These are phyloP conservation scores for Neurospora sp. DNA, from an alignment of 495 filamentous ascomycete genomes.

Conservation along the genomic window DNA sequence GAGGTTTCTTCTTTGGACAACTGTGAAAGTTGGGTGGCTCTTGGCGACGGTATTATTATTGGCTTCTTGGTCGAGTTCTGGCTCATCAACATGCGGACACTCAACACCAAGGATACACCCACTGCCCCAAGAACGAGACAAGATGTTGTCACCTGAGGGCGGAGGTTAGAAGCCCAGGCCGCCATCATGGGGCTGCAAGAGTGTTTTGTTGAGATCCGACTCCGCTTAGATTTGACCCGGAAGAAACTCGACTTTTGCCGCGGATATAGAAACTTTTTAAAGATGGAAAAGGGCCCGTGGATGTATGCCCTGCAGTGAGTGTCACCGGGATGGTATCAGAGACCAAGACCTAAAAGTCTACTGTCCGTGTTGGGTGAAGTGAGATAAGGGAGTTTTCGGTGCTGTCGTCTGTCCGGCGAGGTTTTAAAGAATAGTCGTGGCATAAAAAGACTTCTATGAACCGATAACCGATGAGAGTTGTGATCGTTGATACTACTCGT, in stretches of 20 bases:
- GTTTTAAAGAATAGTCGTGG: not conserved
- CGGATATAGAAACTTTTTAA: not conserved
- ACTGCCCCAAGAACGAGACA: constrained; percentile 13
- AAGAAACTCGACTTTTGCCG: not conserved
- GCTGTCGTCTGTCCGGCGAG: not conserved
- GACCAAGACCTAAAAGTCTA: not conserved
- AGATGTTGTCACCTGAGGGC: not conserved
- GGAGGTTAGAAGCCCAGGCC: constrained; percentile 4
- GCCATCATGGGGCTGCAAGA: constrained; percentile 2
- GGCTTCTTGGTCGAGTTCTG: not conserved
- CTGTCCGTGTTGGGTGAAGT: not conserved
- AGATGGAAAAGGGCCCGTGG: not conserved
- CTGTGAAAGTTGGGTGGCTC: constrained; percentile 12
- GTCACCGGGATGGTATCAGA: not conserved
- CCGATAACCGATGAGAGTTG: not conserved
- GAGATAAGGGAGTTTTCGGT: not conserved
- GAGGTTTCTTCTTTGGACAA: constrained; percentile 11
- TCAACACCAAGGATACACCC: constrained; percentile 11
- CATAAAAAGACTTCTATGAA: not conserved
- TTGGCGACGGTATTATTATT: constrained; percentile 14
- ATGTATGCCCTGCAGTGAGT: not conserved
- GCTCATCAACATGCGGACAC: constrained; percentile 1
- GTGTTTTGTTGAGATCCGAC: not conserved
- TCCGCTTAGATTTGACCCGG: not conserved
- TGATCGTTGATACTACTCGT: not conserved